Evolutionary conservation across 345 rosid genomes (phyloP).

Genomic region (Aquilaria yunnanensis): DNA sequence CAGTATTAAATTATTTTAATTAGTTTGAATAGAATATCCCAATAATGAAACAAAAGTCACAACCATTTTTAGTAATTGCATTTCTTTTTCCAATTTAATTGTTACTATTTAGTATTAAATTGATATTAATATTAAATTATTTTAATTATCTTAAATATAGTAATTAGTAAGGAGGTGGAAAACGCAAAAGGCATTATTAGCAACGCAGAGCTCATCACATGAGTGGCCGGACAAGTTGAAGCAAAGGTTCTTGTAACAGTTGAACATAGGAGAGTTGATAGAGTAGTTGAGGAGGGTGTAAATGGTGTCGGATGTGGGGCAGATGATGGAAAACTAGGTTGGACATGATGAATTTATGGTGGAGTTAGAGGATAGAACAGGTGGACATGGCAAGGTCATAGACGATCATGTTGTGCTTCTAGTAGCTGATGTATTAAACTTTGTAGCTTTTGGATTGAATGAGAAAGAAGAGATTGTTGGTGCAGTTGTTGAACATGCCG

Average conservation of each 20-base stretch:
- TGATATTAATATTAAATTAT: too few relatives aligned
- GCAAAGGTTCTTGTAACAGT: conserved; percentile 74
- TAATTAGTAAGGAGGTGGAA: conserved; percentile 40
- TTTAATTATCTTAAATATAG: neutral
- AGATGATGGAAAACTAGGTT: conserved; percentile 58
- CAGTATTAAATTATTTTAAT: too few relatives aligned
- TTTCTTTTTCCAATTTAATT: too few relatives aligned
- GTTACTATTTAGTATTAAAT: too few relatives aligned
- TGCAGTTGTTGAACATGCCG: conserved; percentile 60
- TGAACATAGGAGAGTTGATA: conserved; percentile 73
- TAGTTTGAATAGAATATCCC: too few relatives aligned
- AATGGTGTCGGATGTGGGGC: conserved; percentile 78
- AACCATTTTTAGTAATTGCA: too few relatives aligned
- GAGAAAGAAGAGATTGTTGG: conserved; percentile 44
- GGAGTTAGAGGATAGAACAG: conserved; percentile 86
- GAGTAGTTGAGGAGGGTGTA: conserved; percentile 84
- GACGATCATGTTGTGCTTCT: conserved; percentile 38
- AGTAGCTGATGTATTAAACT: conserved; percentile 70
- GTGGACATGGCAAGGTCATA: conserved; percentile 96
- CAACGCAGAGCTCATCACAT: conserved; percentile 73
- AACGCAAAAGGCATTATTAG: conserved; percentile 59
- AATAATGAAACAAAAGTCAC: too few relatives aligned
- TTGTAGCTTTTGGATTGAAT: conserved; percentile 86
- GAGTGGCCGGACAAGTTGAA: conserved; percentile 69
- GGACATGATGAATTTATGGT: conserved; percentile 68